Evolutionary conservation across 2,329 filamentous ascomycete genomes (phyloP).

Genomic region (Sordariomycetes sp.): DNA sequence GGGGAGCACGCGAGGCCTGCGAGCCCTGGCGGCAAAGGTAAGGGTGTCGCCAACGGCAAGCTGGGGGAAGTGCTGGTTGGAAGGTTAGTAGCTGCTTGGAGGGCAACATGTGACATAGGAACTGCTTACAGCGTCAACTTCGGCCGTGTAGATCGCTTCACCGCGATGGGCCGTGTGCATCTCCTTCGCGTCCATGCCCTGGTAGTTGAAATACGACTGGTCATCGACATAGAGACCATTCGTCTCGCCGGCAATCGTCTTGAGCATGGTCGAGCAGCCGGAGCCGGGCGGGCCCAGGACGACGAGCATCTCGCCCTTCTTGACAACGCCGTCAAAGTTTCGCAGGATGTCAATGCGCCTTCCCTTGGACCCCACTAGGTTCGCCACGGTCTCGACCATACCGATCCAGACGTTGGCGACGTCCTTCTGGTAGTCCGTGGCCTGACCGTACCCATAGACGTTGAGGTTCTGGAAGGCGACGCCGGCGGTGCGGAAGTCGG

Average conservation of each 20-base stretch:
- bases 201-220: constrained; percentile 67
- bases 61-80: constrained; percentile 51
- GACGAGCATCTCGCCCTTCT: constrained; percentile 62
- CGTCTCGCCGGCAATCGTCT: constrained; percentile 72
- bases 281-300: constrained; percentile 59
- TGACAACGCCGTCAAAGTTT: constrained; percentile 54
- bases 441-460: constrained; percentile 52
- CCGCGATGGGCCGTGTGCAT: constrained; percentile 71
- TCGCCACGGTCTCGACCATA: constrained; percentile 24
- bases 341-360: constrained; percentile 55
- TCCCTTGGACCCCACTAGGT: constrained; percentile 36
- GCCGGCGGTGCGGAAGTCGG: constrained; percentile 45
- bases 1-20: constrained; percentile 49
- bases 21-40: constrained; percentile 60
- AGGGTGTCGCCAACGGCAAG: constrained; percentile 68
- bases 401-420: constrained; percentile 49
- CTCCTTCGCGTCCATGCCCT: constrained; percentile 56
- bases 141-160: constrained; percentile 77
- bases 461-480: constrained; percentile 55
- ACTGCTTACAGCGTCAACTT: constrained; percentile 49
- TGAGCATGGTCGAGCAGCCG: constrained; percentile 77
- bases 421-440: constrained; percentile 59
- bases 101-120: too few relatives aligned
- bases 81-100: background rate
- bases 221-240: constrained; percentile 65